These are phyloP conservation scores for Cercospora sesami DNA, from an alignment of 2,329 filamentous ascomycete species.

Conservation along the genomic window DNA sequence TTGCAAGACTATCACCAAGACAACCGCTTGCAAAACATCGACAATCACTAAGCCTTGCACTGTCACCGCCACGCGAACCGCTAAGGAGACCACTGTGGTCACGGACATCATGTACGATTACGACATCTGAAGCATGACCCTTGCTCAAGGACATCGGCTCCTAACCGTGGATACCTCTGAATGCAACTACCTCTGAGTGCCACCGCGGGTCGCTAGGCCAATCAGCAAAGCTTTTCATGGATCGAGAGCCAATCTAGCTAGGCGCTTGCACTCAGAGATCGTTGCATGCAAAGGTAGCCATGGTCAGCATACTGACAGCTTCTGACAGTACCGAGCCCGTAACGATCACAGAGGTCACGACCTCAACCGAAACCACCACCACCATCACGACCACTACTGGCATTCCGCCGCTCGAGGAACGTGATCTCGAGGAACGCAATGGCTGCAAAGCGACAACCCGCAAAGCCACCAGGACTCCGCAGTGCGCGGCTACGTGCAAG, in stretches of 20 bases:
- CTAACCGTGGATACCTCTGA: too few species aligned
- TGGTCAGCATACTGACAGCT: background rate
- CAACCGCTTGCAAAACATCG: background rate
- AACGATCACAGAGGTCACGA: background rate
- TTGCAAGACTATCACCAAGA: background rate
- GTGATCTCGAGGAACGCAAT: background rate
- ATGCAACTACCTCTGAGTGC: too few species aligned
- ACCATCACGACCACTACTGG: background rate
- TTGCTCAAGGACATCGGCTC: background rate
- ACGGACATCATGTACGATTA: background rate
- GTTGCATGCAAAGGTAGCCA: too few species aligned
- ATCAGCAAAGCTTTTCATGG: too few species aligned
- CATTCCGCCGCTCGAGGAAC: background rate
- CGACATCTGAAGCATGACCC: background rate
- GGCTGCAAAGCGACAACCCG: background rate
- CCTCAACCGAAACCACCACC: background rate
- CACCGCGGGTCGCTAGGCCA: too few species aligned
- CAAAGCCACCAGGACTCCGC: background rate
- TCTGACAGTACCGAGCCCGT: background rate
- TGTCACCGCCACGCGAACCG: background rate
- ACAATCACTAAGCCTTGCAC: background rate
- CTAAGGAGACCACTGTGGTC: background rate
- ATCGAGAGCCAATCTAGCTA: too few species aligned
- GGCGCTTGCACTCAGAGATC: too few species aligned
- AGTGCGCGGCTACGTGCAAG: background rate